Evolutionary conservation across 2,329 filamentous ascomycete species (phyloP).

Genomic region (Volutella citrinella): DNA sequence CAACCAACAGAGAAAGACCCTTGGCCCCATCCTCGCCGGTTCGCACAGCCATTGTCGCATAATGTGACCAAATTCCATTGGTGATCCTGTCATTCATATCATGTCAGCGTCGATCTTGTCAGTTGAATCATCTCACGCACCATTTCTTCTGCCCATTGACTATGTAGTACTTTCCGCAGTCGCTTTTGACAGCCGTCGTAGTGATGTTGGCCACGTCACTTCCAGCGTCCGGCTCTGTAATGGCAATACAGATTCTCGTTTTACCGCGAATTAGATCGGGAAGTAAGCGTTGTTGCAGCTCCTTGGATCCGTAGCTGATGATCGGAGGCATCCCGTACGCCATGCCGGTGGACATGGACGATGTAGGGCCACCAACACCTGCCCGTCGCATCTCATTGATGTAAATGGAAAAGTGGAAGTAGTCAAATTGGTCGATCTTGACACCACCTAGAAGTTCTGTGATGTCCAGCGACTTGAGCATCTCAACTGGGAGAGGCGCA

Average conservation of each 20-base stretch:
- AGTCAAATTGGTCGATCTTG: constrained; percentile 72
- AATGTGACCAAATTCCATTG: constrained; percentile 69
- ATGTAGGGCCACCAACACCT: constrained; percentile 61
- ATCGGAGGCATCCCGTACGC: constrained; percentile 71
- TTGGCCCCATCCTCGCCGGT: constrained; percentile 62
- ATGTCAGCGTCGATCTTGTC: no score
- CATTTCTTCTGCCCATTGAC: constrained; percentile 68
- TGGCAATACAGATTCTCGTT: constrained; percentile 71
- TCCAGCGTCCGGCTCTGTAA: constrained; percentile 74
- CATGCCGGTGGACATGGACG: constrained; percentile 66
- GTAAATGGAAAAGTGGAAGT: constrained; percentile 68
- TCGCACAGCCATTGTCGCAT: constrained; percentile 68
- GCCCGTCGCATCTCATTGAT: constrained; percentile 68
- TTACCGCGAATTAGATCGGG: constrained; percentile 64
- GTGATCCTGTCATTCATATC: constrained; percentile 67
- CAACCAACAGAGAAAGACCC: constrained; percentile 65
- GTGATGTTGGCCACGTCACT: constrained; percentile 71
- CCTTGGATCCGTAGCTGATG: constrained; percentile 61
- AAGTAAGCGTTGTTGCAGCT: constrained; percentile 63
- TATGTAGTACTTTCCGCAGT: constrained; percentile 65
- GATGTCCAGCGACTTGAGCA: constrained; percentile 64
- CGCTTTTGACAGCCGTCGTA: constrained; percentile 61
- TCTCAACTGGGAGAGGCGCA: constrained; percentile 64
- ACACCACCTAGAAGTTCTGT: constrained; percentile 62
- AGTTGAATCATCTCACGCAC: background rate